phyloP scores from a whole-genome alignment of 306 rosid species.

The Dalbergia cultrata region DNA sequence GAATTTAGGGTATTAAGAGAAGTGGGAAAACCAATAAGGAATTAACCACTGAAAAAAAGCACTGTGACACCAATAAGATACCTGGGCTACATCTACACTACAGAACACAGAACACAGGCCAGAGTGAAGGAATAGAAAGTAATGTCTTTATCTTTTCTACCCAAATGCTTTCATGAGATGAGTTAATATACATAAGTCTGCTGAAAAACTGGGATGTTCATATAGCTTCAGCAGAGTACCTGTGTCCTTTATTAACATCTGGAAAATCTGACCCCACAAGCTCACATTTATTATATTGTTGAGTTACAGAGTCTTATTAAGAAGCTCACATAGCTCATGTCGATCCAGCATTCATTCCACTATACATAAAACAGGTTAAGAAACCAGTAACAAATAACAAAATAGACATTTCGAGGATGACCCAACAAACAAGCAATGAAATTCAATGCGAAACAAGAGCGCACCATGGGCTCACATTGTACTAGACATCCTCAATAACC shows the following conservation, averaged over 20 bases:
- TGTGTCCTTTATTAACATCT: background rate
- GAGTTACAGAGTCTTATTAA: conserved; percentile 1
- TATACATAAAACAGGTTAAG: background rate
- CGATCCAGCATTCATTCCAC: conserved; percentile 22
- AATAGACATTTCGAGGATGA: conserved; percentile 14
- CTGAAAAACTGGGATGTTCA: conserved; percentile 10
- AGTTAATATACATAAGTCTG: background rate
- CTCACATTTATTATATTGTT: background rate
- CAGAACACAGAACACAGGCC: background rate
- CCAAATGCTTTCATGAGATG: conserved; percentile 28
- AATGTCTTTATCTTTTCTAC: background rate
- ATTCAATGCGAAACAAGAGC: background rate
- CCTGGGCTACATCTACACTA: conserved; percentile 17
- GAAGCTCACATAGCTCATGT: conserved; percentile 26
- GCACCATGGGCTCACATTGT: conserved; percentile 13
- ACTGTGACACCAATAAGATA: background rate
- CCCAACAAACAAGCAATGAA: conserved; percentile 19
- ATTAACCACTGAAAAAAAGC: conserved; percentile 5
- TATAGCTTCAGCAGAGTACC: background rate
- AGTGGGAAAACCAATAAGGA: background rate
- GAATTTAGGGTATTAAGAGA: background rate
- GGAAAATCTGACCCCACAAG: conserved; percentile 9
- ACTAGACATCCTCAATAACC: background rate
- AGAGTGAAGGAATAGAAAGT: conserved; percentile 1
- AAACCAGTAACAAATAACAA: conserved; percentile 35